A percentile compares a stretch with the other conserved stretches of the same genome.
Evolutionary conservation across 805 yeast species (phyloP).

Genomic region (Wickerhamiella lipophila): DNA sequence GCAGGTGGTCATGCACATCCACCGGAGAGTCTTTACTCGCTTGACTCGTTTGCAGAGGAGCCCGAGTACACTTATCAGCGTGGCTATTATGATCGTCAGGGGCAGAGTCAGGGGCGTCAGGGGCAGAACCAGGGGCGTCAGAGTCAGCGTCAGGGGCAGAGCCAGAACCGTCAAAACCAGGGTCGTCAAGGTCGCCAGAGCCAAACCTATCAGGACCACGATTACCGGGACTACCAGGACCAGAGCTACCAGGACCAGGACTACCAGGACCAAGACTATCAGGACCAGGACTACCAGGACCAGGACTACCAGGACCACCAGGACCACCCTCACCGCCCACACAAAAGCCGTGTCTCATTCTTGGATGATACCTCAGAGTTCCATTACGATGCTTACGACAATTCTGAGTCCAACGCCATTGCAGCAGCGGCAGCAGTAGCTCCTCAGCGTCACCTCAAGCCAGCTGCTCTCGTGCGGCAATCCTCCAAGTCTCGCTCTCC

Average conservation of each 20-base stretch:
- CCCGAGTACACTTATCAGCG: too few species aligned
- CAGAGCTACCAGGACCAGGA: background rate
- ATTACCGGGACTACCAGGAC: too few species aligned
- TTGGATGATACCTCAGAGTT: conserved; percentile 17
- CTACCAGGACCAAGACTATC: background rate
- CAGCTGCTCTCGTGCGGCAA: background rate
- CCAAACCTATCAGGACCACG: too few species aligned
- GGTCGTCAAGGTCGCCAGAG: too few species aligned
- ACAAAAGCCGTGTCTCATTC: conserved; percentile 9
- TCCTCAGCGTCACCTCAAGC: conserved; percentile 10
- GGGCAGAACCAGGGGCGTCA: too few species aligned
- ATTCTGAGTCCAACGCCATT: conserved; percentile 13
- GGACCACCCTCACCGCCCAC: background rate
- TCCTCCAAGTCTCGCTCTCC: background rate
- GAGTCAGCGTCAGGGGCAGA: too few species aligned
- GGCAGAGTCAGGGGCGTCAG: background rate
- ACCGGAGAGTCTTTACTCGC: conserved; percentile 8
- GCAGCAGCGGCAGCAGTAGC: conserved; percentile 16
- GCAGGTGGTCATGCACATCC: conserved; percentile 4
- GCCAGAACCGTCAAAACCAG: too few species aligned
- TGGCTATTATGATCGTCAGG: background rate
- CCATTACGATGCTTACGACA: conserved; percentile 20
- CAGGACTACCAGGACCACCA: background rate
- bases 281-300: background rate
- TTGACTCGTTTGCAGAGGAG: conserved; percentile 1